Percentiles rank a stretch among this genome's conserved stretches.
Conservation (phyloP, 768 basidiomycete species). For the Rhodotorula toruloides region DNA sequence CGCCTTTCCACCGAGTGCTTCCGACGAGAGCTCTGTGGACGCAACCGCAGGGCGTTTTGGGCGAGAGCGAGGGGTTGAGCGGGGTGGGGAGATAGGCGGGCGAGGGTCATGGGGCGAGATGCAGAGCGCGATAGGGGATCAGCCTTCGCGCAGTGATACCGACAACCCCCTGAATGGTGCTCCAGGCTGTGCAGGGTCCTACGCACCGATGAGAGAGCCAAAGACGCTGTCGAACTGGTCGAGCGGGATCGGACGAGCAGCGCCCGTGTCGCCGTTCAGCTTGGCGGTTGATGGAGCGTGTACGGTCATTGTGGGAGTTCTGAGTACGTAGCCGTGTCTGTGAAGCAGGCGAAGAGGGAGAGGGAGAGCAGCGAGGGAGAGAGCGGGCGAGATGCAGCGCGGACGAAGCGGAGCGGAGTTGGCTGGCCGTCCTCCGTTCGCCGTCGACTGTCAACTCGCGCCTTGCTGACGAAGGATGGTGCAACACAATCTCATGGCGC, state of each 20-base stretch:
- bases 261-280: neutral
- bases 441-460: too few relatives aligned
- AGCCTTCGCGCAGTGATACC: too few relatives aligned
- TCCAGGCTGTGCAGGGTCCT: too few relatives aligned
- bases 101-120: neutral
- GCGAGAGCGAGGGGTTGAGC: neutral
- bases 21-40: conserved; percentile 74
- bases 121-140: neutral
- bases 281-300: neutral
- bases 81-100: too few relatives aligned
- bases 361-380: neutral
- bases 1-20: conserved; percentile 70
- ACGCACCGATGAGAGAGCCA: conserved; percentile 33
- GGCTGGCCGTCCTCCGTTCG: too few relatives aligned
- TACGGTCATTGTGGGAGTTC: neutral
- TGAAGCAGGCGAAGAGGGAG: neutral
- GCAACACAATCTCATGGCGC: too few relatives aligned
- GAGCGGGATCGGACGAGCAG: conserved; percentile 3
- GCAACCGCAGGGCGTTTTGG: neutral
- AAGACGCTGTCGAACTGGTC: conserved; percentile 25
- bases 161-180: neutral
- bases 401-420: too few relatives aligned
- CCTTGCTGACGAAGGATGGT: too few relatives aligned
- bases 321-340: neutral
- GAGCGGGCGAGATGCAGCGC: too few relatives aligned